Conservation (phyloP, 495 filamentous ascomycete species). For the Apiosordaria backusii region DNA sequence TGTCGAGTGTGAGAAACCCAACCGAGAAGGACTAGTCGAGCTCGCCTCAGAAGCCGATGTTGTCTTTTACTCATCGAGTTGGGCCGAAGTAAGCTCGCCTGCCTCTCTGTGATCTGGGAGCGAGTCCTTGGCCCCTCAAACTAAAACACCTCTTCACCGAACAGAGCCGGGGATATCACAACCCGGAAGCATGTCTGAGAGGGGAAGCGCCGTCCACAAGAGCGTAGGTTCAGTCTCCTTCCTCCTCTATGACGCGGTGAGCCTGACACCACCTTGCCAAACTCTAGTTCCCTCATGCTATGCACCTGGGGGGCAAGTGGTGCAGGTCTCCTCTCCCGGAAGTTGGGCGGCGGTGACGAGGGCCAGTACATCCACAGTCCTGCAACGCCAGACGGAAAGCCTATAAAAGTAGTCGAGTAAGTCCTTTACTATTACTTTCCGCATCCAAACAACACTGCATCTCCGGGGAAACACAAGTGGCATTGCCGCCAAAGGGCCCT, state of each 20-base stretch:
- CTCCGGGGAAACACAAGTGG: neutral
- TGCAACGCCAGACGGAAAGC: constrained; percentile 40
- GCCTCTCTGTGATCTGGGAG: no score
- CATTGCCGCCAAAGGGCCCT: neutral
- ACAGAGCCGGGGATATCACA: constrained; percentile 34
- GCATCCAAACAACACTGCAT: neutral
- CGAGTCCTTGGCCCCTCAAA: neutral
- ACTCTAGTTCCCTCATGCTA: constrained; percentile 50
- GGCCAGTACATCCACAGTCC: constrained; percentile 39
- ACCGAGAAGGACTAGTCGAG: constrained; percentile 55
- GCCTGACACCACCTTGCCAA: constrained; percentile 12
- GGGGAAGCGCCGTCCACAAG: constrained; percentile 26
- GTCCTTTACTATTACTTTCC: constrained; percentile 26
- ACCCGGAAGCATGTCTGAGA: constrained; percentile 35
- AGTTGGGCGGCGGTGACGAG: constrained; percentile 24
- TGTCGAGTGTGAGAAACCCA: constrained; percentile 68
- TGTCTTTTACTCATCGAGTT: constrained; percentile 67
- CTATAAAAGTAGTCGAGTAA: constrained; percentile 58
- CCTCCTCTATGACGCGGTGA: neutral
- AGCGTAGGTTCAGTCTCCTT: constrained; percentile 30
- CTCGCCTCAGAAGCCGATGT: constrained; percentile 62
- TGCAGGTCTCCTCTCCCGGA: constrained; percentile 38
- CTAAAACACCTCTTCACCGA: neutral
- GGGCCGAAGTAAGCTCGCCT: constrained; percentile 57
- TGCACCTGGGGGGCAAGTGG: constrained; percentile 69